phyloP scores from a whole-genome alignment of 192 early-diverging fungal species.

The Coemansia sp. region DNA sequence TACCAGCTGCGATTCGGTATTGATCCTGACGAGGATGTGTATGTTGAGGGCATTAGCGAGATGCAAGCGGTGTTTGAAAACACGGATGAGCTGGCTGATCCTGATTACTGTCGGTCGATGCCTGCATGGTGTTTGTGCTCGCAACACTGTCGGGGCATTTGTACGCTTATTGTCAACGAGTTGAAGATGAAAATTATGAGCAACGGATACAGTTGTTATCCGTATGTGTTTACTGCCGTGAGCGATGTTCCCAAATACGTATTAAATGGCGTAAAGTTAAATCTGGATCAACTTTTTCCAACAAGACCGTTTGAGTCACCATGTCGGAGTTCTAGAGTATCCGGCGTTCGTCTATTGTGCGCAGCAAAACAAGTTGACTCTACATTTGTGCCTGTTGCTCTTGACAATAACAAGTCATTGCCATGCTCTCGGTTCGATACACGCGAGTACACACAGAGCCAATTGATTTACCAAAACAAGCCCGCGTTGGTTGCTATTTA shows the following conservation, averaged over 20 bases:
- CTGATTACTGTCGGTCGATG: conserved; percentile 13
- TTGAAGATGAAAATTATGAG: conserved; percentile 17
- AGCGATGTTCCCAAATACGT: neutral
- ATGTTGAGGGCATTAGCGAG: neutral
- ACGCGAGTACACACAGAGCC: neutral
- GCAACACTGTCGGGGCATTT: conserved; percentile 28
- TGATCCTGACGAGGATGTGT: neutral
- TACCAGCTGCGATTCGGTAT: conserved; percentile 14
- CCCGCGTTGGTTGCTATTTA: conserved; percentile 2
- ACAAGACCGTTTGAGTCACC: too few relatives aligned
- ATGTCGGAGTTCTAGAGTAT: too few relatives aligned
- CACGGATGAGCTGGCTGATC: neutral
- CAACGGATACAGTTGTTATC: neutral
- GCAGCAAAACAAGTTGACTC: too few relatives aligned
- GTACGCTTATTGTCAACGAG: conserved; percentile 34
- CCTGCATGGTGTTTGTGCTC: conserved; percentile 32
- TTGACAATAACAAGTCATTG: too few relatives aligned
- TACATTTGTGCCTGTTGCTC: too few relatives aligned
- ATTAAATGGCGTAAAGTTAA: too few relatives aligned
- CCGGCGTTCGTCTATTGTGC: too few relatives aligned
- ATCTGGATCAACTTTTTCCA: too few relatives aligned
- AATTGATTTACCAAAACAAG: conserved; percentile 11
- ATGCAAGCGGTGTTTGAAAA: neutral
- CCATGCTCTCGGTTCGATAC: neutral
- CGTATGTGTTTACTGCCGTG: conserved; percentile 15